These are phyloP conservation scores for Scutellaria baicalensis DNA, from an alignment of 257 asterid species.

Conservation along the genomic window DNA sequence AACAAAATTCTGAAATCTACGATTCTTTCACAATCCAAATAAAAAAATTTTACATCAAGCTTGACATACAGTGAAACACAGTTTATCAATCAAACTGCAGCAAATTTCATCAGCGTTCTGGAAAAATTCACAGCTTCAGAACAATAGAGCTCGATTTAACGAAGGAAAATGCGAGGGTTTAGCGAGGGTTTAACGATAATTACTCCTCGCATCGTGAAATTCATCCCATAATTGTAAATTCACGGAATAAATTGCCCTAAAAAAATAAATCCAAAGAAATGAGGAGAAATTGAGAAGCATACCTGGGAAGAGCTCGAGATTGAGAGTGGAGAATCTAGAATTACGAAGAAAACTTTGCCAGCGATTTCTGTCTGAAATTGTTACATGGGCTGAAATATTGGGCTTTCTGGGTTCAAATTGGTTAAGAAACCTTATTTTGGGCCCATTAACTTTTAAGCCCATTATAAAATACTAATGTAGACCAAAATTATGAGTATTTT, in stretches of 20 bases:
- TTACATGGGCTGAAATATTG: constrained; percentile 1
- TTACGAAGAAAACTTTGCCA: background rate
- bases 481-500: no score
- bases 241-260: background rate
- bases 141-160: background rate
- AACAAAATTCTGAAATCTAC: background rate
- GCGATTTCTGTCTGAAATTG: background rate
- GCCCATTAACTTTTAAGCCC: background rate
- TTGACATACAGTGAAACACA: background rate
- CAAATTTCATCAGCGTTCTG: background rate
- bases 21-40: background rate
- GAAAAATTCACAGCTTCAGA: background rate
- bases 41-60: background rate
- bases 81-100: background rate
- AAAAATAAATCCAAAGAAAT: background rate
- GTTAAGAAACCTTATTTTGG: background rate
- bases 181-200: constrained; percentile 3
- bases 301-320: constrained; percentile 12
- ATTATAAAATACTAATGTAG: background rate
- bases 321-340: constrained; percentile 1
- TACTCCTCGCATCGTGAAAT: background rate
- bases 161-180: background rate
- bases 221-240: background rate
- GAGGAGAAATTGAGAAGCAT: background rate
- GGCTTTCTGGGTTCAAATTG: background rate